Evolutionary conservation across 306 rosid genomes (phyloP), one percentile per base, ranked within the genome.

Genomic region (Glycine latifolia): DNA sequence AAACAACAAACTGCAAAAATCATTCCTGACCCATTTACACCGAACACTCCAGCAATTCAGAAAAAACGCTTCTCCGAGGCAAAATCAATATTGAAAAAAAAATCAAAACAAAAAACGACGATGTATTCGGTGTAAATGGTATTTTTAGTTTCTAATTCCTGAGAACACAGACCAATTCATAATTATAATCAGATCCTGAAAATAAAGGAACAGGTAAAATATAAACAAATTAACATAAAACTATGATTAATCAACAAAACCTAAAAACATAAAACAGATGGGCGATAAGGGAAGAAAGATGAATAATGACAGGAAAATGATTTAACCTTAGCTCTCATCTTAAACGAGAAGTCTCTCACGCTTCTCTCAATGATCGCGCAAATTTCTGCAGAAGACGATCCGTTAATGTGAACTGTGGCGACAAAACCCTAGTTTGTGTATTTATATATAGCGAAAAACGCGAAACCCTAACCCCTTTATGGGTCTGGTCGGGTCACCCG

Each of bases 281-380:
- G 3, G 8, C 2, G 11, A 56, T 15, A 26, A 26, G 31, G 31
- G 31, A 26, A 26, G 31, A 26, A 53, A 17, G 0, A 3, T 0
- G 37, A 53, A 55, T 0, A 17, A 31, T 16, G 0, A 6, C 43
- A 65, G 60, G 2, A 20, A 33, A 26, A 26, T 26, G 31, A 5
- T 5, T 46, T 31, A 75, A 87, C 90, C 90, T 87, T 87, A 0
- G 90, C 90, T 48, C 90, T 87, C 90, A 87, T 87, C 48, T 6
- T 79, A 48, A 72, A 66, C 47, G 58, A 70, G 75, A 75, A 79
- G 26, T 53, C 6, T 79, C 71, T 78, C 80, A 78, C 14, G 65
- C 62, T 68, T 59, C 70, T 26, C 39, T 11, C 37, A 33, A 43
- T 61, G 6, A 70, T 53, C 70, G 61, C 71, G 11, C 31, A 26